Conservation (phyloP, 192 early-diverging fungal genomes). For the Coemansia sp. region DNA sequence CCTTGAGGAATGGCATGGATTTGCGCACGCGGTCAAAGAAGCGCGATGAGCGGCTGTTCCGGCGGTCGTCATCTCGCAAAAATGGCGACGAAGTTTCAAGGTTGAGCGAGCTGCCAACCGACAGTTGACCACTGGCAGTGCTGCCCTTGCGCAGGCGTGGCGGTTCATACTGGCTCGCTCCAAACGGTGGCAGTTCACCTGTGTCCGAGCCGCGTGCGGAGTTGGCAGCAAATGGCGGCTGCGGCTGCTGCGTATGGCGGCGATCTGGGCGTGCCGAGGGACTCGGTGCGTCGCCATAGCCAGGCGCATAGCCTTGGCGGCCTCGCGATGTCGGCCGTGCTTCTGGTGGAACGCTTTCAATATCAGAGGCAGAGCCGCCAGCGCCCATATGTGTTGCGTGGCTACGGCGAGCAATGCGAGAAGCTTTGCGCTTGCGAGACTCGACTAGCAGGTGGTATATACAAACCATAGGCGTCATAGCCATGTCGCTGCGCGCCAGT, state of each 20-base stretch:
- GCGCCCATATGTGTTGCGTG: constrained; percentile 32
- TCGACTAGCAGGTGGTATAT: constrained; percentile 52
- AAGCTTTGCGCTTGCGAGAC: constrained; percentile 42
- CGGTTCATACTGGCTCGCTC: constrained; percentile 51
- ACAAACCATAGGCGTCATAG: constrained; percentile 42
- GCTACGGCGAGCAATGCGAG: constrained; percentile 39
- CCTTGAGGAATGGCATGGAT: constrained; percentile 54
- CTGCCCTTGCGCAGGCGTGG: constrained; percentile 50
- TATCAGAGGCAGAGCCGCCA: constrained; percentile 10
- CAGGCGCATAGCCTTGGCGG: constrained; percentile 41
- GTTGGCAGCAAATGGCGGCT: constrained; percentile 2
- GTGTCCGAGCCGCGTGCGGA: not conserved
- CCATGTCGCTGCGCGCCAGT: constrained; percentile 41
- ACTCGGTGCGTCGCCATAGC: constrained; percentile 15
- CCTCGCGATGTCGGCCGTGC: constrained; percentile 29
- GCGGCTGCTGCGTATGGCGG: constrained; percentile 2
- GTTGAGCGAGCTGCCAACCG: constrained; percentile 47
- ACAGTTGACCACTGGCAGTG: constrained; percentile 48
- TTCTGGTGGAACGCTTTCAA: constrained; percentile 4
- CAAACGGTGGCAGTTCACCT: constrained; percentile 40
- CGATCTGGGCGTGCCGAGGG: constrained; percentile 8
- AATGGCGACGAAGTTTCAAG: constrained; percentile 50
- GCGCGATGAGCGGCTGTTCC: constrained; percentile 44
- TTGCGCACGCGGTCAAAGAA: constrained; percentile 49
- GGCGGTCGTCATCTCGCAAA: constrained; percentile 43